Evolutionary conservation across 1,284 basidiomycete genomes (phyloP), one percentile per base, ranked within the genome.

Genomic region (Amylostereum areolatum): DNA sequence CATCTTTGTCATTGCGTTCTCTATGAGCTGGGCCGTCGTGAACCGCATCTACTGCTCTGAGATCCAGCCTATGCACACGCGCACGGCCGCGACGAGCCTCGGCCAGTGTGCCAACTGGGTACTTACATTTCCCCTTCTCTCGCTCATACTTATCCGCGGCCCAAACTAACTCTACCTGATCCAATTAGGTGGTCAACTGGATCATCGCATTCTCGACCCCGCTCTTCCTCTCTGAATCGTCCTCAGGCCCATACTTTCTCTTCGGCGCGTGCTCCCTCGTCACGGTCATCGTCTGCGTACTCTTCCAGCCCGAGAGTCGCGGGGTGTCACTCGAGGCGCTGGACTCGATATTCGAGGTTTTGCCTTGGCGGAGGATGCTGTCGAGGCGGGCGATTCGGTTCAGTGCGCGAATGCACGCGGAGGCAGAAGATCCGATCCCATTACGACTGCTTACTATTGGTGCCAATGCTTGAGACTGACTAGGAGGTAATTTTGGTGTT

Each of bases 161-260:
- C 27, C 11, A 31, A 24, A 28, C 8, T 28, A 5, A 29, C 34
- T 18, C 18, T 9, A 35, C 9, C 34, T 35, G 34, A 35, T 35
- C 34, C n/a, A 25, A 11, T 2, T 40, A 66, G 66, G 59, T 65
- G n/a, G 63, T 74, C 18, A 77, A 77, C 59, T 74, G 70, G 53
- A 52, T 64, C 34, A 69, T 77, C 43, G 73, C 75, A 5, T 65
- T 73, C 55, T 66, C 73, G 6, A 73, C 74, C 2, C 74, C 74
- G 7, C 60, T 73, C 11, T 78, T 77, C 63, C 68, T 79, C 36
- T 63, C 67, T 2, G 57, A 62, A 33, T 73, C 69, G 4, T 64
- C 66, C 4, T 75, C 64, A 1, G 74, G 71, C 2, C 72, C 74
- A 1, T 79, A 78, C 57, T 78, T 78, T 57, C 59, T 76, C 49